Percentiles rank a stretch among this genome's conserved stretches.
Evolutionary conservation across 148 eudicot species (phyloP).

Genomic region (Nyssa sinensis): DNA sequence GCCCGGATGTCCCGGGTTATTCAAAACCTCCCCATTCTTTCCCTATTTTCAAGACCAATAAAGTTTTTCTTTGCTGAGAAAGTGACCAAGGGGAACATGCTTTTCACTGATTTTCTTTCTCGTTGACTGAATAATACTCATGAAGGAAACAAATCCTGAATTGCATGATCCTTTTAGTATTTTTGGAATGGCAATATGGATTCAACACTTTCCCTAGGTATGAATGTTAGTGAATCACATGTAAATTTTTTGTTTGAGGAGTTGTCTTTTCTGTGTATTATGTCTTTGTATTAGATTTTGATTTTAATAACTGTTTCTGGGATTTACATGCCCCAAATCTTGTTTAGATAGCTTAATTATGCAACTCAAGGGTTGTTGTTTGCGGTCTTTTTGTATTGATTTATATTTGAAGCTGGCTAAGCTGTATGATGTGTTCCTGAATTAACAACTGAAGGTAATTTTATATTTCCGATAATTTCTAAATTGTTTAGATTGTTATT

Average conservation of each 20-base stretch:
- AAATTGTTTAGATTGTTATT: constrained; percentile 1
- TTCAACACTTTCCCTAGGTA: neutral
- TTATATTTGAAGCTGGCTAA: neutral
- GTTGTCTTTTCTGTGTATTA: neutral
- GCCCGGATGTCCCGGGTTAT: too few relatives aligned
- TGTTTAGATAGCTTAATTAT: neutral
- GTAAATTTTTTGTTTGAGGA: neutral
- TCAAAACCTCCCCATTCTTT: too few relatives aligned
- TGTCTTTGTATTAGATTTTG: neutral
- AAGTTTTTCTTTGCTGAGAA: too few relatives aligned
- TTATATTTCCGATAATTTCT: neutral
- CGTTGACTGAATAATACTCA: too few relatives aligned
- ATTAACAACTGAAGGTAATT: neutral
- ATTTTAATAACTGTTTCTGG: neutral
- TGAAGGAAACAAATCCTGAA: too few relatives aligned
- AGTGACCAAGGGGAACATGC: too few relatives aligned
- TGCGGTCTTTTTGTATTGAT: neutral
- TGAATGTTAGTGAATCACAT: neutral
- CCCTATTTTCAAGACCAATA: too few relatives aligned
- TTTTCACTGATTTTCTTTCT: too few relatives aligned
- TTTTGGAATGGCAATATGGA: too few relatives aligned
- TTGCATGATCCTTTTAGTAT: too few relatives aligned
- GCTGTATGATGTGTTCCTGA: neutral
- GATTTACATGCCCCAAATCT: neutral
- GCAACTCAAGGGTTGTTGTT: neutral